Base-by-base conservation (phyloP, 1,139 yeast genomes). In the Geotrichum macrosporum region DNA sequence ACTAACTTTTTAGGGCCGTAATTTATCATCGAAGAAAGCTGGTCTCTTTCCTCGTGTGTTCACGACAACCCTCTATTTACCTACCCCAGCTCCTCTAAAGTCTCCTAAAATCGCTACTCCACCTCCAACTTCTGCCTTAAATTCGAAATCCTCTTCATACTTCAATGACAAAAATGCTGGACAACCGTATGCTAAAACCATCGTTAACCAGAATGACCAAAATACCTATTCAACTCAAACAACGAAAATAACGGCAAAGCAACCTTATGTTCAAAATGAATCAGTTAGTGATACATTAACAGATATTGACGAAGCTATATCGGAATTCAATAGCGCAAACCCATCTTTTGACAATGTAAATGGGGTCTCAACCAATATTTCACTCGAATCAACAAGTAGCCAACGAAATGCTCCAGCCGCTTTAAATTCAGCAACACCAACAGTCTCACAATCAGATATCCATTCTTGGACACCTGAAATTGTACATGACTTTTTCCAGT, bases 11-110 rank as follows among this genome's bases (percentile, higher is more conserved):
- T 43, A 57, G 82, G 96, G 97, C 8, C 81, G 81, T 53, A 88
- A 89, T 57, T 64, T 85, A 46, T 62, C 75, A 41, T 80, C 89
- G 0, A 76, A 77, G 43, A 75, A 77, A 50, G 88, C 85, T 9
- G 98, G 98, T 0, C 70, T 92, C 39, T 92, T 87, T 61, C 98
- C 98, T 9, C 84, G 83, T 59, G 78, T 87, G 10, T 92, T 89
- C 62, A 69, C 74, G 4, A 85, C 64, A 19, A 55, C 53, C 20
- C 50, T 59, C 29, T 52, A 57, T 16, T 46, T 56, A 12, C 55
- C 58, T 19, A 48, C 50, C 42, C 50, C 54, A 18, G 61, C 40
- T 57, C 60, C 36, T 53, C 63, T 26, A 56, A 59, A 50, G 64
- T 68, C 9, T 48, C 64, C 54, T 21, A 35, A 38, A 26, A 30